phyloP scores from a whole-genome alignment of 2,329 filamentous ascomycete species.

The Colletotrichum sp. region DNA sequence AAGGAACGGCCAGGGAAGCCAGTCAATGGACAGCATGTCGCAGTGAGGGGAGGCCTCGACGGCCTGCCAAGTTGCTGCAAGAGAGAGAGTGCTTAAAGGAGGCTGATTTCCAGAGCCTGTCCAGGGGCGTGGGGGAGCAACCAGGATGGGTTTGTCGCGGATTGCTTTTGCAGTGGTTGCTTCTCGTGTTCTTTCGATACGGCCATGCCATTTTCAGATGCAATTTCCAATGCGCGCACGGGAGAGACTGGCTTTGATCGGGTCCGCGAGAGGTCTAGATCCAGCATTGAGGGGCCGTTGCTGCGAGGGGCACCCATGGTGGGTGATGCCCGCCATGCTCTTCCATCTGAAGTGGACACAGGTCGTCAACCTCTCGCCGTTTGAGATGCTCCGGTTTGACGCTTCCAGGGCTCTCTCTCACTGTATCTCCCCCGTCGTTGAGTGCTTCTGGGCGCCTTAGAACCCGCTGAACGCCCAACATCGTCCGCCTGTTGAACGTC shows the following conservation, averaged over 20 bases:
- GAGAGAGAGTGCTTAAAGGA: background rate
- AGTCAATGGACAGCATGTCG: background rate
- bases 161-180: background rate
- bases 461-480: background rate
- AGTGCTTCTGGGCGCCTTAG: background rate
- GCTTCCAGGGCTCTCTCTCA: background rate
- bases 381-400: background rate
- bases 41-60: background rate
- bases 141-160: background rate
- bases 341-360: constrained; percentile 13
- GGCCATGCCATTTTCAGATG: constrained; percentile 18
- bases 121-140: background rate
- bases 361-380: background rate
- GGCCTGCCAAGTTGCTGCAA: background rate
- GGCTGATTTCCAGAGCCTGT: background rate
- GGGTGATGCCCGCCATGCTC: background rate
- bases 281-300: background rate
- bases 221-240: constrained; percentile 13
- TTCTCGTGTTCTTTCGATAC: constrained; percentile 15
- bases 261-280: constrained; percentile 12
- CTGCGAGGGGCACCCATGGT: constrained; percentile 1
- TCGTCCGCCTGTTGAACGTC: background rate
- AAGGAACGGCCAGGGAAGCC: constrained; percentile 1
- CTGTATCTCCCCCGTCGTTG: background rate
- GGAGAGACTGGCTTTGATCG: background rate